Evolutionary conservation across 176 grass and related monocot genomes (phyloP).

Genomic region (Aechmea fasciata): DNA sequence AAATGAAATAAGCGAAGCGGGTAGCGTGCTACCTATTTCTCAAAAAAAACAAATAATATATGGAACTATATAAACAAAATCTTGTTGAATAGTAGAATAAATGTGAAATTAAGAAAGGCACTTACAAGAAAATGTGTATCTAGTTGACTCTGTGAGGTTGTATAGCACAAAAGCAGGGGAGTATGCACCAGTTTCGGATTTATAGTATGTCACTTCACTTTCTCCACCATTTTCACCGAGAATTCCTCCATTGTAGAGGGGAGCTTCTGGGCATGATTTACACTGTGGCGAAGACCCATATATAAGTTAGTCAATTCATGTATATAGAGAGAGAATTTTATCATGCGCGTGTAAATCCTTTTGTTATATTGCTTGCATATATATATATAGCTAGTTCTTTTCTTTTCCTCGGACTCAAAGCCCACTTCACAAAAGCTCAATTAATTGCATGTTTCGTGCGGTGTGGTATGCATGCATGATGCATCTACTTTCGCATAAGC

Average conservation of each 20-base stretch:
- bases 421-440: no score
- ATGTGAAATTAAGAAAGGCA: background rate
- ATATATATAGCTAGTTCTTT: no score
- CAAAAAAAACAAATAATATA: no score
- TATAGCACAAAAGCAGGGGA: slow-evolving; percentile 68
- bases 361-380: background rate
- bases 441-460: no score
- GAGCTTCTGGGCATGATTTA: slow-evolving; percentile 58
- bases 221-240: slow-evolving; percentile 33
- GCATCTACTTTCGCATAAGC: no score
- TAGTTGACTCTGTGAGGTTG: slow-evolving; percentile 47
- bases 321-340: background rate
- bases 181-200: slow-evolving; percentile 48
- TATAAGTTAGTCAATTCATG: no score
- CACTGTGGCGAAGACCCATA: slow-evolving; percentile 33
- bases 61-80: no score
- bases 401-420: no score
- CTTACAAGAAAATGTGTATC: slow-evolving; percentile 91
- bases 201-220: slow-evolving; percentile 28
- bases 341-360: background rate
- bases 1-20: no score
- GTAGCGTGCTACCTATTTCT: no score
- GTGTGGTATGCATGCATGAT: no score
- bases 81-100: no score
- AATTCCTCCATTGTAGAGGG: slow-evolving; percentile 79